phyloP scores from a whole-genome alignment of 805 yeast genomes.

The Kurtzmaniella cleridarum region DNA sequence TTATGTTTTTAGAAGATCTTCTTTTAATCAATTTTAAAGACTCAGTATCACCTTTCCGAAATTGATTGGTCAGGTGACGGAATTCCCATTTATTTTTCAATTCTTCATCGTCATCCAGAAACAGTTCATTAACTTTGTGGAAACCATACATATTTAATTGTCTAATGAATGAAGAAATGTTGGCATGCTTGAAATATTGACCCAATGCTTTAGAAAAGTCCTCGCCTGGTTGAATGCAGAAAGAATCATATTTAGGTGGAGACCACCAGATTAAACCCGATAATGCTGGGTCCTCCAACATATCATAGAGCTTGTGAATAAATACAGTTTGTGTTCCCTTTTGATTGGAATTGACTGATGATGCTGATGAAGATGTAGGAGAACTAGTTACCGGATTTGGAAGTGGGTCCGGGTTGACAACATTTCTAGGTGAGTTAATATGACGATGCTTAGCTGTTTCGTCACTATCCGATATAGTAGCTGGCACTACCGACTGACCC shows the following conservation, averaged over 20 bases:
- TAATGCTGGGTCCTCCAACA: slow-evolving; percentile 75
- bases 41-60: slow-evolving; percentile 76
- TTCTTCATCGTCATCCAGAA: slow-evolving; percentile 18
- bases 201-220: slow-evolving; percentile 72
- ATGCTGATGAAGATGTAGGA: too few species aligned
- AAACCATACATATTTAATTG: slow-evolving; percentile 44
- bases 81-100: slow-evolving; percentile 64
- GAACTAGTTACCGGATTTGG: too few species aligned
- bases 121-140: slow-evolving; percentile 39
- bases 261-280: slow-evolving; percentile 76
- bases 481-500: too few species aligned
- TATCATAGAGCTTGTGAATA: slow-evolving; percentile 84
- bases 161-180: slow-evolving; percentile 38
- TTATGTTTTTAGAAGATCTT: slow-evolving; percentile 46
- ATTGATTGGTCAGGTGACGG: slow-evolving; percentile 72
- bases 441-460: too few species aligned
- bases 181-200: slow-evolving; percentile 47
- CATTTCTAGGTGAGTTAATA: too few species aligned
- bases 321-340: slow-evolving; percentile 43
- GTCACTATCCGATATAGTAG: too few species aligned
- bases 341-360: not conserved
- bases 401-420: too few species aligned
- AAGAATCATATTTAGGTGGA: slow-evolving; percentile 66
- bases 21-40: slow-evolving; percentile 73
- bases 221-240: slow-evolving; percentile 78